Evolutionary conservation across 106 monocot species (phyloP).

Genomic region (Cymbidium sinense): DNA sequence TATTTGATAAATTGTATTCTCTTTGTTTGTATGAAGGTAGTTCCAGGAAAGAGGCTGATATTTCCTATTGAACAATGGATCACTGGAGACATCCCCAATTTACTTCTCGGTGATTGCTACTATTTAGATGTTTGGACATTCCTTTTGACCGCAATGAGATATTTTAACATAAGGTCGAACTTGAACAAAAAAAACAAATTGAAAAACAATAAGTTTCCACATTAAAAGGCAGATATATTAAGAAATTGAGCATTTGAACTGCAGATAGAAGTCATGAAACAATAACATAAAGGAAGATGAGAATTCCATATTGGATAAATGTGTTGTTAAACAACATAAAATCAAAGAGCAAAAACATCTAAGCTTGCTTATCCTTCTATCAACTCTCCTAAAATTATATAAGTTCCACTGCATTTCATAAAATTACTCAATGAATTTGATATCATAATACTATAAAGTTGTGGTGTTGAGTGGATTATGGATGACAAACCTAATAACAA

Average conservation of each 20-base stretch:
- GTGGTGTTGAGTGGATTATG: too few relatives aligned
- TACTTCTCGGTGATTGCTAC: background rate
- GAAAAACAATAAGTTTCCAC: background rate
- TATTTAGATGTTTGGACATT: background rate
- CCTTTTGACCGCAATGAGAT: background rate
- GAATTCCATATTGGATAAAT: background rate
- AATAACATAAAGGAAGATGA: background rate
- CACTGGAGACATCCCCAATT: constrained; percentile 57
- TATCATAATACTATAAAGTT: too few relatives aligned
- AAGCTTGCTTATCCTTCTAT: too few relatives aligned
- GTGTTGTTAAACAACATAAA: background rate
- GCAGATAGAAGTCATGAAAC: background rate
- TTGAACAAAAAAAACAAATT: background rate
- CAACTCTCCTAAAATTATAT: too few relatives aligned
- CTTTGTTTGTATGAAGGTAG: constrained; percentile 33
- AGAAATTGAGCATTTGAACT: constrained; percentile 3
- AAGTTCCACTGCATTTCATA: too few relatives aligned
- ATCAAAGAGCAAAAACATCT: background rate
- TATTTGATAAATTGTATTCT: constrained; percentile 35
- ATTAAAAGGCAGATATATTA: background rate
- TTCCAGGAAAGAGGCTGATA: constrained; percentile 49
- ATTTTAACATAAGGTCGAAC: background rate
- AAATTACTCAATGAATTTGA: too few relatives aligned
- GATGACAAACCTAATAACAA: too few relatives aligned
- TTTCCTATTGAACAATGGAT: constrained; percentile 65